Evolutionary conservation across 768 basidiomycete genomes (phyloP).

Genomic region (Pulveroboletus sp.): DNA sequence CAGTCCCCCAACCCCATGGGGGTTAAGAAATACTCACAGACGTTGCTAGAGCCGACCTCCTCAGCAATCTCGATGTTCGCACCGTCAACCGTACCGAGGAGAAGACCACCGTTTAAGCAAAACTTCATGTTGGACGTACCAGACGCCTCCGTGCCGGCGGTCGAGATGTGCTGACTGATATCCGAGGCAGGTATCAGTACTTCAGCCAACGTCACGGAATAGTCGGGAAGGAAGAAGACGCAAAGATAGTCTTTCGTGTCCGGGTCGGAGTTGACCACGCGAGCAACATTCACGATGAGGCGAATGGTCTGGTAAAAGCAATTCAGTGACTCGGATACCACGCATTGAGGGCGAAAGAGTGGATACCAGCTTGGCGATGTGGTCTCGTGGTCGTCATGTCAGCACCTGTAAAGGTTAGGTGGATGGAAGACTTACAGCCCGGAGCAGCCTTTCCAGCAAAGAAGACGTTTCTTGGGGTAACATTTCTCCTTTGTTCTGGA

Average conservation of each 20-base stretch:
- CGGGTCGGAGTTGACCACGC: slow-evolving; percentile 62
- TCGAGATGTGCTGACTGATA: slow-evolving; percentile 94
- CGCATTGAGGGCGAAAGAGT: not conserved
- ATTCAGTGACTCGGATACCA: not conserved
- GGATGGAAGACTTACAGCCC: slow-evolving; percentile 52
- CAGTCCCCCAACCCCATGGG: too few relatives aligned
- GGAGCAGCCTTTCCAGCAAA: slow-evolving; percentile 98
- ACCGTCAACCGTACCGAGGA: slow-evolving; percentile 90
- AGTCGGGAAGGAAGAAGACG: slow-evolving; percentile 95
- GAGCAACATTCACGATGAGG: slow-evolving; percentile 88
- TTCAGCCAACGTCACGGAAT: slow-evolving; percentile 81
- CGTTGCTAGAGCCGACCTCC: slow-evolving; percentile 89
- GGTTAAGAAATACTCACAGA: slow-evolving; percentile 44
- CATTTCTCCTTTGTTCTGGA: slow-evolving; percentile 74
- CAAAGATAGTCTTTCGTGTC: slow-evolving; percentile 84
- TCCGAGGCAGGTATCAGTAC: slow-evolving; percentile 89
- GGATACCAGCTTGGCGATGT: slow-evolving; percentile 81
- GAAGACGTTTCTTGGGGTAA: slow-evolving; percentile 85
- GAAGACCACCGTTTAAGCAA: slow-evolving; percentile 83
- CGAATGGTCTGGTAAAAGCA: slow-evolving; percentile 64
- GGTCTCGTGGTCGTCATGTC: slow-evolving; percentile 44
- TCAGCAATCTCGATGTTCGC: slow-evolving; percentile 97
- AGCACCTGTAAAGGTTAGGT: not conserved
- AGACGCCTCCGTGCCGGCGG: slow-evolving; percentile 90
- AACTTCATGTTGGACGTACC: slow-evolving; percentile 88